Conservation (phyloP, 768 basidiomycete species). For the Russula ochroleuca region DNA sequence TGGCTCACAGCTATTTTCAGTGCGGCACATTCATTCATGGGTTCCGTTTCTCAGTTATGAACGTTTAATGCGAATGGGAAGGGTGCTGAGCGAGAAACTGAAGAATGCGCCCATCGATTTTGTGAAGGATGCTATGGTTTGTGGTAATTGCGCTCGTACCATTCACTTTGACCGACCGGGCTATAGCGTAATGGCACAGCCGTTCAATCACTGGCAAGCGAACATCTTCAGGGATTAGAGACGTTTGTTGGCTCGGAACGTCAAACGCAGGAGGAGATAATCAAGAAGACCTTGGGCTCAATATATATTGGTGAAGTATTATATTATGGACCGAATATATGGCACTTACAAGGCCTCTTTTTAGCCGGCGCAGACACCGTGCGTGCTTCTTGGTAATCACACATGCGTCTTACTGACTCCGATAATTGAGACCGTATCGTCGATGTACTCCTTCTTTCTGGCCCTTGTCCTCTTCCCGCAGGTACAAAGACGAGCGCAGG, state of each 20-base stretch:
- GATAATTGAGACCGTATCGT: constrained; percentile 8
- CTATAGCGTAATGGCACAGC: constrained; percentile 11
- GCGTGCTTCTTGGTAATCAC: background rate
- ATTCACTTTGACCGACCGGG: background rate
- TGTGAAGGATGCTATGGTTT: constrained; percentile 2
- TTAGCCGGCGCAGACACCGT: constrained; percentile 18
- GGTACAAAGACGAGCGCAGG: constrained; percentile 26
- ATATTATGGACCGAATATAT: background rate
- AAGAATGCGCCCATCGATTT: background rate
- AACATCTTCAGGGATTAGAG: constrained; percentile 8
- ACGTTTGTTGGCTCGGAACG: background rate
- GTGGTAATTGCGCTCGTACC: background rate
- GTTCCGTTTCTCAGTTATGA: constrained; percentile 6
- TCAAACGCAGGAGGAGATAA: background rate
- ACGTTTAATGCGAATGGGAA: background rate
- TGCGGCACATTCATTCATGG: constrained; percentile 17
- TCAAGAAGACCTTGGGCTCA: background rate
- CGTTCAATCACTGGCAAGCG: constrained; percentile 6
- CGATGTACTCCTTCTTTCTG: constrained; percentile 9
- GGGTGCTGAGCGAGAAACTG: background rate
- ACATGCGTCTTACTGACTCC: background rate
- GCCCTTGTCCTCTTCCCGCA: constrained; percentile 6
- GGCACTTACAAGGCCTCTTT: background rate
- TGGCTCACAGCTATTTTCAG: background rate
- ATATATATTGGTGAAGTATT: background rate